Evolutionary conservation across 257 asterid species (phyloP).

Genomic region (Nicotiana obtusifolia): DNA sequence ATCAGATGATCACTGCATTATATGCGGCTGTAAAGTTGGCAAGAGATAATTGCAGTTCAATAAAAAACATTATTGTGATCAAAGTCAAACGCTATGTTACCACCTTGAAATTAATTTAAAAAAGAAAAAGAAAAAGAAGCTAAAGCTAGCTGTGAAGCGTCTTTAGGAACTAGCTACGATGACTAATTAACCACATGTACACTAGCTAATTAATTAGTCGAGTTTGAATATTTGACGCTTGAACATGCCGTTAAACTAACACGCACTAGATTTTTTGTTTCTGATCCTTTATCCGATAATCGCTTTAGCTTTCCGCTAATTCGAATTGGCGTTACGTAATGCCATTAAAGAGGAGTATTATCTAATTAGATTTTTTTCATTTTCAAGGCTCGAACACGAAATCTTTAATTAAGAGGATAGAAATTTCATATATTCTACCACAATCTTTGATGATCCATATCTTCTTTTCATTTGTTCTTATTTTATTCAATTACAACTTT

Average conservation of each 20-base stretch:
- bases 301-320: too few species aligned
- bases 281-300: too few species aligned
- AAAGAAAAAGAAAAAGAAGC: too few species aligned
- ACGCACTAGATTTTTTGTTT: background rate
- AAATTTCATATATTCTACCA: too few species aligned
- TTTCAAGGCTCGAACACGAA: too few species aligned
- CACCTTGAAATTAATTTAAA: background rate
- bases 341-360: too few species aligned
- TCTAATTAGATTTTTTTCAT: too few species aligned
- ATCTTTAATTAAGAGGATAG: too few species aligned
- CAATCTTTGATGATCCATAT: too few species aligned
- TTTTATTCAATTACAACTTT: background rate
- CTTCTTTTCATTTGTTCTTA: background rate
- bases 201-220: background rate
- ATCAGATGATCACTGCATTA: background rate
- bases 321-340: too few species aligned
- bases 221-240: background rate
- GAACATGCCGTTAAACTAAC: background rate
- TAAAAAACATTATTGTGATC: background rate
- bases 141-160: too few species aligned
- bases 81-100: background rate
- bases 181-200: background rate
- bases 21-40: background rate
- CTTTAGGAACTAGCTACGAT: too few species aligned
- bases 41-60: background rate